Conservation (phyloP, 345 rosid species). For the Erucastrum elatum region DNA sequence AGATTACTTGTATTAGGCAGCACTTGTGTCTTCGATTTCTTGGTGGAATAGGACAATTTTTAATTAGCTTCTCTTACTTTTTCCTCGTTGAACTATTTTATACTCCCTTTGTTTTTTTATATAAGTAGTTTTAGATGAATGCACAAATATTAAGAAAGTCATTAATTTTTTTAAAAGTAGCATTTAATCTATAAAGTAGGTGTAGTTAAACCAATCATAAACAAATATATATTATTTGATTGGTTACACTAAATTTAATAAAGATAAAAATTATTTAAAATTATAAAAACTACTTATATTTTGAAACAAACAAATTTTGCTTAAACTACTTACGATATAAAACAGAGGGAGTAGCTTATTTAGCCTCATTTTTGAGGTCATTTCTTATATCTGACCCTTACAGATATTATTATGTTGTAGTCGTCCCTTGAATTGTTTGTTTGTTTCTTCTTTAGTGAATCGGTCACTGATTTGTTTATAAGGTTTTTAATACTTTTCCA, state of each 20-base stretch:
- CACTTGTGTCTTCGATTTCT: constrained; percentile 8
- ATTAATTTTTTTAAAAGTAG: no score
- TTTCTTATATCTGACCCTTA: constrained; percentile 27
- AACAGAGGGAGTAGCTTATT: neutral
- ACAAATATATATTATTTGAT: no score
- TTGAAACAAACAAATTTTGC: no score
- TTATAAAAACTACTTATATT: no score
- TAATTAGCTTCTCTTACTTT: neutral
- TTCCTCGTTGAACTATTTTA: constrained; percentile 1
- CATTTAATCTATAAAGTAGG: no score
- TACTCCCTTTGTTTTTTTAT: neutral
- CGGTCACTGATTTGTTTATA: neutral
- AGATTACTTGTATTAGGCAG: constrained; percentile 9
- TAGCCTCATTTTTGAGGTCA: neutral
- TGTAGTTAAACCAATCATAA: no score
- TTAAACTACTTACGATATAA: no score
- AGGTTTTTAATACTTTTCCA: neutral
- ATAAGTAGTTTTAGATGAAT: no score
- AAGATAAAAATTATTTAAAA: no score
- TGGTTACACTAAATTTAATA: no score
- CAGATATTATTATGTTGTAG: constrained; percentile 4
- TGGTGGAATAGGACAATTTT: constrained; percentile 12
- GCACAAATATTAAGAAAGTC: no score
- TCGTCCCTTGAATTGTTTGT: neutral
- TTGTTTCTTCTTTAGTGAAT: neutral